Evolutionary conservation across 2,329 filamentous ascomycete species (phyloP).

Genomic region (Colletotrichum liaoningense): DNA sequence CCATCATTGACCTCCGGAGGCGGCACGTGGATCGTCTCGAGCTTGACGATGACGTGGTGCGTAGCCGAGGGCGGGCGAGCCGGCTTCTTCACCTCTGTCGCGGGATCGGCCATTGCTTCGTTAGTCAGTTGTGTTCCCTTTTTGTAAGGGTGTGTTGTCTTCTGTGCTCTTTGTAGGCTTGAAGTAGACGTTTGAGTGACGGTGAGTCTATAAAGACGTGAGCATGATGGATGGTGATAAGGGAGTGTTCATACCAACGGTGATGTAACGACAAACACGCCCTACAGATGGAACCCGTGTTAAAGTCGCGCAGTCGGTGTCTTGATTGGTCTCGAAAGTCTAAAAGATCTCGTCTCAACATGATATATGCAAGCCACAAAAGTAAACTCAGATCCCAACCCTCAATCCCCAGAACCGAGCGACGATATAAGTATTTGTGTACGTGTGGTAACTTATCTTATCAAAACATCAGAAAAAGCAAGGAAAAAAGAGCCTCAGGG

Average conservation of each 20-base stretch:
- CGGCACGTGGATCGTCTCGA: constrained; percentile 35
- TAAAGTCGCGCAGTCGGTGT: background rate
- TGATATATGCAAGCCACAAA: background rate
- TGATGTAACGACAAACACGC: background rate
- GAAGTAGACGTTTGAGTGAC: background rate
- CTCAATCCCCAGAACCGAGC: background rate
- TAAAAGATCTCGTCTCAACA: background rate
- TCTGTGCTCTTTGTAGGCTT: background rate
- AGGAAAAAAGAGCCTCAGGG: background rate
- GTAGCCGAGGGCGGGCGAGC: constrained; percentile 22
- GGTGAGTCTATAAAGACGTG: background rate
- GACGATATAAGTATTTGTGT: background rate
- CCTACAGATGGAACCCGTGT: background rate
- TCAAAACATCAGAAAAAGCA: background rate
- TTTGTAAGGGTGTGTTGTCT: no score
- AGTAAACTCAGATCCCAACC: background rate
- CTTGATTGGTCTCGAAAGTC: background rate
- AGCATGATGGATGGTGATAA: background rate
- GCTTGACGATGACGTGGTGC: constrained; percentile 38
- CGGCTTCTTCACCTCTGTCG: constrained; percentile 30
- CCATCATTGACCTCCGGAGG: constrained; percentile 28
- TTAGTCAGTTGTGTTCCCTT: background rate
- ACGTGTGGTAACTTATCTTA: background rate
- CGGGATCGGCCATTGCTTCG: constrained; percentile 20
- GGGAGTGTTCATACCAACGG: background rate